Evolutionary conservation across 352 stramenopile genomes (phyloP).

Genomic region (Elongisporangium undulatum): DNA sequence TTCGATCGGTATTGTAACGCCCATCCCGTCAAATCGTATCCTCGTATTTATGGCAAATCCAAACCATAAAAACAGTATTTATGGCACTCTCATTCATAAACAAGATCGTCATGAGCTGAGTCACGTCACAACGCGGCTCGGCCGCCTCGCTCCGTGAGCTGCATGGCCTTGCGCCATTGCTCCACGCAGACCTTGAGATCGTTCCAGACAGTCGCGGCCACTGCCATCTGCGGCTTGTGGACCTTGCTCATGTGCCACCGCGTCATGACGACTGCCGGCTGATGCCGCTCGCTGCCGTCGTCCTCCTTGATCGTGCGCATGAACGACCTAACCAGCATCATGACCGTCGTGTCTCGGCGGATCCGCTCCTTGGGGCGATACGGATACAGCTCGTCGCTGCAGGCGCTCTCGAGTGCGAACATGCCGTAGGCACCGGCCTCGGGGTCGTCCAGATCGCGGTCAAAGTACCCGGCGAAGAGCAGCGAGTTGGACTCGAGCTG

Average conservation of each 20-base stretch:
- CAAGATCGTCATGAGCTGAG: too few relatives aligned
- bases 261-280: slow-evolving; percentile 3
- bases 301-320: slow-evolving; percentile 2
- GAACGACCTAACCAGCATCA: slow-evolving; percentile 9
- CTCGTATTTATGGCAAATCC: too few relatives aligned
- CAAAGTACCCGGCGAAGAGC: slow-evolving; percentile 26
- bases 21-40: too few relatives aligned
- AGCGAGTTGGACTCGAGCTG: slow-evolving; percentile 32
- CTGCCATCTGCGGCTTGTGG: background rate
- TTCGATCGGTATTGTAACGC: too few relatives aligned
- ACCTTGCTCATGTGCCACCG: slow-evolving; percentile 12
- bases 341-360: slow-evolving; percentile 12
- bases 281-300: slow-evolving; percentile 4
- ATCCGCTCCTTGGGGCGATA: background rate
- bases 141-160: slow-evolving; percentile 37
- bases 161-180: slow-evolving; percentile 20
- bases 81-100: too few relatives aligned
- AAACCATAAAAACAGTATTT: too few relatives aligned
- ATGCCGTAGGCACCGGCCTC: slow-evolving; percentile 30
- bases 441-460: slow-evolving; percentile 10
- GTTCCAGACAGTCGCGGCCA: slow-evolving; percentile 12
- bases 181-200: slow-evolving; percentile 22
- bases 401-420: slow-evolving; percentile 18
- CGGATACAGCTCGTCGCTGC: slow-evolving; percentile 1
- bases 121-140: slow-evolving; percentile 37